These are phyloP conservation scores for Leccinum ochraceum DNA, from an alignment of 768 basidiomycete genomes.

Conservation along the genomic window DNA sequence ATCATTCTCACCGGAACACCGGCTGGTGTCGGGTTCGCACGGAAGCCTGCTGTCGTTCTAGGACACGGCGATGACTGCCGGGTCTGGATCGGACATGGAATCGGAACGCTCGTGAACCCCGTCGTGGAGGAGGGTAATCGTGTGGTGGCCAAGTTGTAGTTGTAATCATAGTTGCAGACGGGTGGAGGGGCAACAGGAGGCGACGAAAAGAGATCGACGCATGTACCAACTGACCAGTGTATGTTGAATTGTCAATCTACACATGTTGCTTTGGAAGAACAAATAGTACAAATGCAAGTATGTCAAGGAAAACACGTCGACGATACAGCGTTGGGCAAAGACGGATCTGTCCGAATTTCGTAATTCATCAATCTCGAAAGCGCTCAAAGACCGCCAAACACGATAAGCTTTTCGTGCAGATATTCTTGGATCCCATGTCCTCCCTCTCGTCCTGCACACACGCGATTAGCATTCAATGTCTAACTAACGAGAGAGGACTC, in stretches of 20 bases:
- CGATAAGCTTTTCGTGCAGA: constrained; percentile 77
- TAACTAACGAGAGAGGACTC: constrained; percentile 18
- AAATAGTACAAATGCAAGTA: not conserved
- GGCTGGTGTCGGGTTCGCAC: constrained; percentile 79
- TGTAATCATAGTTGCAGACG: not conserved
- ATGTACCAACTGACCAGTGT: not conserved
- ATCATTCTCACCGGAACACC: constrained; percentile 85
- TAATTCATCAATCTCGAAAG: not conserved
- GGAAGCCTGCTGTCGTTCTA: constrained; percentile 67
- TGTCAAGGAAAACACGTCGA: not conserved
- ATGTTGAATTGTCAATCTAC: not conserved
- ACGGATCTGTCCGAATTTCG: not conserved
- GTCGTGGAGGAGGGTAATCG: constrained; percentile 65
- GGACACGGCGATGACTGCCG: constrained; percentile 73
- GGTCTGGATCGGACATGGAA: constrained; percentile 68
- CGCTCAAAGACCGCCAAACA: constrained; percentile 67
- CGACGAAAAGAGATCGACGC: not conserved
- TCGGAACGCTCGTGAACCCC: constrained; percentile 78
- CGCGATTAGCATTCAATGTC: not conserved
- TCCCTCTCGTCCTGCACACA: constrained; percentile 72
- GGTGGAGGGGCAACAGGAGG: not conserved
- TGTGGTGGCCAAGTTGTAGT: constrained; percentile 38
- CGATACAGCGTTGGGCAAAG: not conserved
- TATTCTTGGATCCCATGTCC: constrained; percentile 91
- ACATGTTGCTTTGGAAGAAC: not conserved